Evolutionary conservation across 2,329 filamentous ascomycete genomes (phyloP).

Genomic region (Balansia obtecta): DNA sequence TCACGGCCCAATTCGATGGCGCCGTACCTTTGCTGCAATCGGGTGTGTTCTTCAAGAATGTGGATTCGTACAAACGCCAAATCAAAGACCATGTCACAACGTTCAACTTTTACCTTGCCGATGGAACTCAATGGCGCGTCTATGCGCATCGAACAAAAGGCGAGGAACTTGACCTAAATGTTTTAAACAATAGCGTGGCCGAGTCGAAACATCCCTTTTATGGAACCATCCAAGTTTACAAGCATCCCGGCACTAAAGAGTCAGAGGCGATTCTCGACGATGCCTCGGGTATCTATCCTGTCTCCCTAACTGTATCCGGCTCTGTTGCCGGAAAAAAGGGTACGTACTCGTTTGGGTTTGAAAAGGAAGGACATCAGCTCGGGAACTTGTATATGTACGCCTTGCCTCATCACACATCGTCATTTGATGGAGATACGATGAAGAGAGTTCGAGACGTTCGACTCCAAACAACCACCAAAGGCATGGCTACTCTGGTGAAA

Average conservation of each 20-base stretch:
- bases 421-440: constrained; percentile 49
- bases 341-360: constrained; percentile 61
- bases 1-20: constrained; percentile 65
- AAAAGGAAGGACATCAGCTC: constrained; percentile 51
- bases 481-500: constrained; percentile 58
- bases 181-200: constrained; percentile 53
- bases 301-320: constrained; percentile 51
- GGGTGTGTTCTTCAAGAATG: constrained; percentile 57
- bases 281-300: constrained; percentile 64
- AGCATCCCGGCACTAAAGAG: constrained; percentile 45
- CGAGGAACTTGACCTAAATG: constrained; percentile 50
- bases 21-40: constrained; percentile 62
- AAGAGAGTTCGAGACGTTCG: constrained; percentile 43
- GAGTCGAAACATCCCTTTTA: constrained; percentile 56
- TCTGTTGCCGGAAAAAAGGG: constrained; percentile 46
- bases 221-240: constrained; percentile 73
- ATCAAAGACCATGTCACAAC: constrained; percentile 58
- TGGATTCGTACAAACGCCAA: constrained; percentile 44
- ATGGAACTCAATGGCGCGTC: constrained; percentile 65
- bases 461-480: constrained; percentile 77
- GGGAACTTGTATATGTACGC: constrained; percentile 70
- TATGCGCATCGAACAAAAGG: constrained; percentile 56
- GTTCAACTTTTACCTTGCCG: constrained; percentile 60
- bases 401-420: constrained; percentile 71
- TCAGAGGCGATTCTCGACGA: constrained; percentile 62